Evolutionary conservation across 225 moss, liverwort and hornwort genomes (phyloP), one percentile per base, ranked within the genome.

Genomic region (Asterella californica): DNA sequence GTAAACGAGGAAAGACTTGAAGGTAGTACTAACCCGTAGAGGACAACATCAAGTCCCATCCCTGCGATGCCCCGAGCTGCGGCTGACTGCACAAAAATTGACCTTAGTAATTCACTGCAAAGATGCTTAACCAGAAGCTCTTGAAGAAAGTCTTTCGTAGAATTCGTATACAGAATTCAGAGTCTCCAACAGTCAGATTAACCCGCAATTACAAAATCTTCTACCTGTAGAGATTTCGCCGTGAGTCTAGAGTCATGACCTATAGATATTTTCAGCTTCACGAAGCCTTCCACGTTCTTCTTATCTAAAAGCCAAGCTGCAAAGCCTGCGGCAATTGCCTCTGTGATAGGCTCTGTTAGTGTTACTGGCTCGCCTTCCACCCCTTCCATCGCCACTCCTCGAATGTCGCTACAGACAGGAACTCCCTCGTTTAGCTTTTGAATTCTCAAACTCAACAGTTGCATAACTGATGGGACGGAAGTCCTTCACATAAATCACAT

Each of bases 211-310:
- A 52, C 32, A 21, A 50, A 60, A 18, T 37, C 36, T n/a, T n/a
- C 61, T 73, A 96, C 96, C 94, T 92, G 90, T 33, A 96, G 90
- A 76, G 92, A 87, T 77, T 93, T 91, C 50, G 96, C 92, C 42
- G 96, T 90, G 74, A 96, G 90, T 87, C 96, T 90, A 55, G 96
- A 96, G 83, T 96, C 96, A 82, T 94, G 90, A 64, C 96, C 96
- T 22, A 96, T 87, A 68, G 96, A 88, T 49, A 96, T 80, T 83
- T 81, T 88, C 71, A 79, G 83, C 79, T 86, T 90, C 33, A 83
- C 79, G 45, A 88, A 83, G 46, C 90, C 91, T 77, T 90, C 90
- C 19, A 86, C 81, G 55, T 89, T 91, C 83, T 91, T 91, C 59
- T 76, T 91, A 78, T 91, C 88, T 54, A 88, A 82, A 82, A 96